Percentiles rank a stretch among this genome's conserved stretches.
phyloP scores from a whole-genome alignment of 2,329 filamentous ascomycete genomes.

The Colletotrichum acutatum region DNA sequence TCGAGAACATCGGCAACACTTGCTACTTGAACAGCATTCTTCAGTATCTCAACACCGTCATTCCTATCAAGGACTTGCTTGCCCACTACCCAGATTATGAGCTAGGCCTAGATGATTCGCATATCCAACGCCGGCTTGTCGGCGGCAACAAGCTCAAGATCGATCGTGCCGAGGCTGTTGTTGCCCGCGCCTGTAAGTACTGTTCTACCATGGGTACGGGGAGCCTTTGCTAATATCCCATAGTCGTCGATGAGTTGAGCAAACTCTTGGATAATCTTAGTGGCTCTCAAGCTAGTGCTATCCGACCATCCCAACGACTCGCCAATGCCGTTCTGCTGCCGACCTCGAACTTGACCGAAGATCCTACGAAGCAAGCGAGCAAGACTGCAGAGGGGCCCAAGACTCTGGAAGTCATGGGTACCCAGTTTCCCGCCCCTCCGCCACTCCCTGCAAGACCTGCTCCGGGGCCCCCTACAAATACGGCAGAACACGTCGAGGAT shows the following conservation, averaged over 20 bases:
- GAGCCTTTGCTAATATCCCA: slow-evolving; percentile 49
- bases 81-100: slow-evolving; percentile 78
- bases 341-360: slow-evolving; percentile 44
- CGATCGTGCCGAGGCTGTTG: slow-evolving; percentile 68
- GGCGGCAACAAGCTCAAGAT: slow-evolving; percentile 70
- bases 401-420: slow-evolving; percentile 32
- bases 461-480: slow-evolving; percentile 47
- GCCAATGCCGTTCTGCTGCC: slow-evolving; percentile 81
- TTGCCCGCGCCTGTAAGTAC: slow-evolving; percentile 79
- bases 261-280: slow-evolving; percentile 78
- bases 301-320: slow-evolving; percentile 79
- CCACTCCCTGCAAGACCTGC: slow-evolving; percentile 62
- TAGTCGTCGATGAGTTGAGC: slow-evolving; percentile 80
- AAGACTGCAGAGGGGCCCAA: slow-evolving; percentile 3
- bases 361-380: background rate
- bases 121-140: slow-evolving; percentile 74
- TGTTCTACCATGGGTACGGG: slow-evolving; percentile 45
- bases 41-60: slow-evolving; percentile 93
- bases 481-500: slow-evolving; percentile 42
- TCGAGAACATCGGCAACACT: slow-evolving; percentile 95
- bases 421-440: slow-evolving; percentile 44
- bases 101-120: slow-evolving; percentile 73
- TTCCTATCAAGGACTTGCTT: slow-evolving; percentile 82
- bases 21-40: slow-evolving; percentile 97
- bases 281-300: slow-evolving; percentile 67